Percentiles rank a stretch among this genome's conserved stretches.
These are phyloP conservation scores for Ophiostoma sp. DNA, from an alignment of 2,329 filamentous ascomycete species.

Conservation along the genomic window DNA sequence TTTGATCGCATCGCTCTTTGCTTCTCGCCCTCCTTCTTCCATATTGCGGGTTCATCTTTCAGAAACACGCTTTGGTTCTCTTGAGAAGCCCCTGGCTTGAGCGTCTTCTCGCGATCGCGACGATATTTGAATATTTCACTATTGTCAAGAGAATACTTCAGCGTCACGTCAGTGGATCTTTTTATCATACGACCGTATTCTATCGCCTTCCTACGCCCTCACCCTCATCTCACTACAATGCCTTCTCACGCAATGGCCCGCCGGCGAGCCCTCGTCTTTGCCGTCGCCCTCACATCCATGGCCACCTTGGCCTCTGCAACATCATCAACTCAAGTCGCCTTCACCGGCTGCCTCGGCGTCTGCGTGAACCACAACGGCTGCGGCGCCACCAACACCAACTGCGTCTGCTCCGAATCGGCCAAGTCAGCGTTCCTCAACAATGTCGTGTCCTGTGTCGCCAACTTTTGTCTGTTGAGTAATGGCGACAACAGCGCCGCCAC, in stretches of 20 bases:
- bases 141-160: background rate
- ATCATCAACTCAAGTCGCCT: constrained; percentile 18
- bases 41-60: background rate
- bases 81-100: background rate
- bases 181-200: background rate
- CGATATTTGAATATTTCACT: background rate
- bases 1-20: background rate
- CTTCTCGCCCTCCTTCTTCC: background rate
- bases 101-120: background rate
- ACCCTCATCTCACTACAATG: background rate
- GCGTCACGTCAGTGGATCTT: background rate
- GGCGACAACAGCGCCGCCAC: background rate
- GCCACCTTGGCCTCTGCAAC: background rate
- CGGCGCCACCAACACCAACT: constrained; percentile 21
- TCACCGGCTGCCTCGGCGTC: constrained; percentile 26
- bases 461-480: constrained; percentile 25
- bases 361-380: constrained; percentile 29
- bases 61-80: background rate
- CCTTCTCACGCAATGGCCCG: background rate
- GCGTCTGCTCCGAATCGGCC: constrained; percentile 27
- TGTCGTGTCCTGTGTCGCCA: constrained; percentile 27
- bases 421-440: constrained; percentile 25
- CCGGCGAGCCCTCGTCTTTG: background rate
- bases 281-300: background rate
- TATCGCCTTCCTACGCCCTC: background rate